Conservation (phyloP, 1,284 basidiomycete species). For the Tilletia horrida region DNA sequence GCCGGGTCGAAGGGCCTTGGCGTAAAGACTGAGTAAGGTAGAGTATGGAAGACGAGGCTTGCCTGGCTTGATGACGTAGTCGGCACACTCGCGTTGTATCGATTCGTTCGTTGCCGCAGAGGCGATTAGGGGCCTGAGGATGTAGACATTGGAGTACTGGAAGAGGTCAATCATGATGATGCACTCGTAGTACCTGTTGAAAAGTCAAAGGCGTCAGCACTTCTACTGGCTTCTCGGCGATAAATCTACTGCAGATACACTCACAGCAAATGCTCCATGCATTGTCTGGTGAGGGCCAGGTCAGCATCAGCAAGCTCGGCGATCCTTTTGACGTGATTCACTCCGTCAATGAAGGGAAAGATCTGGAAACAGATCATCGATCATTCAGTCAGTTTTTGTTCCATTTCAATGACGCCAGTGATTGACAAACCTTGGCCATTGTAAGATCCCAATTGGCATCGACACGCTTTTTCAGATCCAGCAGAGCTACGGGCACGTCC, state of each 20-base stretch:
- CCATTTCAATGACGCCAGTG: not conserved
- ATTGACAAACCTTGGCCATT: conserved; percentile 68
- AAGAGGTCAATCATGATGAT: conserved; percentile 95
- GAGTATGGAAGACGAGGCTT: conserved; percentile 40
- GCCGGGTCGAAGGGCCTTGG: conserved; percentile 73
- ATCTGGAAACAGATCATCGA: conserved; percentile 17
- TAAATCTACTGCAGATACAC: conserved; percentile 46
- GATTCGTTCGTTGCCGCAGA: conserved; percentile 77
- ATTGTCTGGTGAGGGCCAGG: conserved; percentile 74
- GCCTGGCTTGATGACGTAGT: conserved; percentile 79
- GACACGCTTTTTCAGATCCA: conserved; percentile 73
- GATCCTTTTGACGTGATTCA: conserved; percentile 84
- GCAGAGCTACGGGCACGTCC: conserved; percentile 88
- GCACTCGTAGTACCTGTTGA: conserved; percentile 83
- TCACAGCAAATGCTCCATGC: conserved; percentile 86
- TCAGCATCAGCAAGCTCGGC: conserved; percentile 89
- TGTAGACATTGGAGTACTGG: conserved; percentile 91
- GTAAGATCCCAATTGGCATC: conserved; percentile 96
- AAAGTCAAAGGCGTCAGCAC: not conserved
- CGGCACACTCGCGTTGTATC: conserved; percentile 80
- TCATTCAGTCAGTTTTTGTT: no score
- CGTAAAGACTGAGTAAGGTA: conserved; percentile 76
- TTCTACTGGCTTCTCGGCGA: not conserved
- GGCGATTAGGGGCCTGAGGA: conserved; percentile 75
- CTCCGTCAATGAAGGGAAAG: conserved; percentile 73